Evolutionary conservation across 169 alveolate species (phyloP), one percentile per base, ranked within the genome.

Genomic region (Miamiensis avidus): DNA sequence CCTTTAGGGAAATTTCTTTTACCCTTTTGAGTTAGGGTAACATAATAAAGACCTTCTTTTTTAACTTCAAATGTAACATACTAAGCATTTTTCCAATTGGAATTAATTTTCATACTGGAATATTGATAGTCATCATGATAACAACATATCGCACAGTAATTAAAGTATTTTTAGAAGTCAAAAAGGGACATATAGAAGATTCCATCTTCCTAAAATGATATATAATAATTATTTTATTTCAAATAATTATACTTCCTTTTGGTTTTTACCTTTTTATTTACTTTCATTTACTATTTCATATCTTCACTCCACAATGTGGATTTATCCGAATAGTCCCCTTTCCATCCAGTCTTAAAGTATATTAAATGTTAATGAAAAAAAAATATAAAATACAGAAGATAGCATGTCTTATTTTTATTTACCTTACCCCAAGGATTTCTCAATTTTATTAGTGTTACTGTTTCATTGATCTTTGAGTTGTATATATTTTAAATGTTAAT

Each of bases 341-440:
- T 81, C 90, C 90, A 86, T 69, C 81, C 87, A 49, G 69, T 49
- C 69, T 49, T 11, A 20, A 49, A 11, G 20, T 49, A 49, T 11
- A 49, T 11, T 49, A 11, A 11, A 49, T 49, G 4, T 49, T 49
- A 4, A 49, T 49, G 69, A 11, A 49, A 11, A 49, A 49, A 20
- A 11, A 11, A 11, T 49, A 49, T 49, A 49, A 49, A 49, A 49
- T 49, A 49, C 69, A 49, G 20, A 11, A 49, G 26, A 49, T 11
- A 49, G 4, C 20, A 49, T 49, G 20, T 49, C 20, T 49, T 49
- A 11, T 49, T 49, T 49, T 49, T 49, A 20, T 49, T 49, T 65
- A 79, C 49, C 16, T 75, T 75, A 1, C 89, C 90, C 94, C 94
- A 90, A 33, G 94, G 94, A 78, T 90, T 90, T 87, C 94, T 87